These are phyloP conservation scores for Mycena belliarum DNA, from an alignment of 768 basidiomycete genomes.

Conservation along the genomic window DNA sequence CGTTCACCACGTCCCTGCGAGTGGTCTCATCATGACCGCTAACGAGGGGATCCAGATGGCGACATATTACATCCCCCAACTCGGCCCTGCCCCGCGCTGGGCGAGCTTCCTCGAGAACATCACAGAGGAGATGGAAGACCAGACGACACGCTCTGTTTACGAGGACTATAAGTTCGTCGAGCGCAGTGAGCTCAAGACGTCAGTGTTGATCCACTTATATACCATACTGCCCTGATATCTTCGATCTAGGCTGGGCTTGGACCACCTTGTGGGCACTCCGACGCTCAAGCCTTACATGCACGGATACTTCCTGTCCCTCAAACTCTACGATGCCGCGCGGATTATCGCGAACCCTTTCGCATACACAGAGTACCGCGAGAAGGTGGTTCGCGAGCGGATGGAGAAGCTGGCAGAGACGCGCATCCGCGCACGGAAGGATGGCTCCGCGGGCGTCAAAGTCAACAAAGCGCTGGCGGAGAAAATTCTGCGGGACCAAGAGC, in stretches of 20 bases:
- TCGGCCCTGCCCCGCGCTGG: conserved; percentile 97
- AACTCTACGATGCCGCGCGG: conserved; percentile 93
- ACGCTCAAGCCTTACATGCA: conserved; percentile 99
- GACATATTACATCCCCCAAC: conserved; percentile 91
- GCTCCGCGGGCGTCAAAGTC: conserved; percentile 58
- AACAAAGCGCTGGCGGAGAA: conserved; percentile 85
- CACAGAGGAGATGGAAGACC: conserved; percentile 97
- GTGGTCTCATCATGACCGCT: conserved; percentile 87
- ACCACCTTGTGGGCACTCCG: conserved; percentile 92
- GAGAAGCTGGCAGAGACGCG: conserved; percentile 92
- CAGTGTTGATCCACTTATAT: conserved; percentile 32
- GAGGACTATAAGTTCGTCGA: conserved; percentile 98
- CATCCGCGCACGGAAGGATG: conserved; percentile 80
- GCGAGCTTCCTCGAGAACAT: conserved; percentile 97
- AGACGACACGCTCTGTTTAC: conserved; percentile 75
- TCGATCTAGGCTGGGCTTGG: conserved; percentile 76
- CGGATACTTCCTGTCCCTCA: conserved; percentile 95
- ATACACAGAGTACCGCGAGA: conserved; percentile 92
- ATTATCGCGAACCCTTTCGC: conserved; percentile 96
- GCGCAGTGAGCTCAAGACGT: conserved; percentile 82
- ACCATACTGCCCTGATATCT: neutral
- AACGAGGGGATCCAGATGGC: conserved; percentile 98
- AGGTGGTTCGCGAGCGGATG: conserved; percentile 83
- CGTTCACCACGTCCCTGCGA: conserved; percentile 85
- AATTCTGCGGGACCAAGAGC: conserved; percentile 67